Percentiles rank a stretch among this genome's conserved stretches.
Evolutionary conservation across 495 filamentous ascomycete genomes (phyloP).

Genomic region (Talaromyces adpressus): DNA sequence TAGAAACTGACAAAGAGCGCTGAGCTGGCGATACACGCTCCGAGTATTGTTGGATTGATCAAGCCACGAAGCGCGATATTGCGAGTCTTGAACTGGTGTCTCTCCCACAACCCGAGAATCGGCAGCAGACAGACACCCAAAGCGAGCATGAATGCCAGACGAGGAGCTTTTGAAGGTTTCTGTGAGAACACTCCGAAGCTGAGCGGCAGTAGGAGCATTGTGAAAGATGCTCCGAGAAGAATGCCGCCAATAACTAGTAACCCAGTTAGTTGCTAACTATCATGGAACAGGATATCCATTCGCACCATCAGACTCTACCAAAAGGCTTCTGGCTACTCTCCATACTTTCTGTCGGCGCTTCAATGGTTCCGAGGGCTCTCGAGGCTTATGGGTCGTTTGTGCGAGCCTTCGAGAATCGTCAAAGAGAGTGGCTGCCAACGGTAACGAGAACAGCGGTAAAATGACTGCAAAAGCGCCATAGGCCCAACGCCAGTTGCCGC

Average conservation of each 20-base stretch:
- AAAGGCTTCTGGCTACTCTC: neutral
- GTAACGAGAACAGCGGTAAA: slow-evolving; percentile 41
- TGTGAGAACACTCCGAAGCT: slow-evolving; percentile 34
- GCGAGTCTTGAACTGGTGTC: slow-evolving; percentile 37
- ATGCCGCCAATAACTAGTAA: slow-evolving; percentile 38
- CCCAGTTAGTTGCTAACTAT: neutral
- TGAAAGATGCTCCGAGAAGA: slow-evolving; percentile 44
- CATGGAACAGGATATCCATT: neutral
- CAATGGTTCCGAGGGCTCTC: neutral
- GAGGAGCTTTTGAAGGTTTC: slow-evolving; percentile 34
- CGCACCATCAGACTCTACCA: slow-evolving; percentile 7
- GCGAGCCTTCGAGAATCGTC: neutral
- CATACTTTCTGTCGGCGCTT: neutral
- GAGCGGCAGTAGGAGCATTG: slow-evolving; percentile 53
- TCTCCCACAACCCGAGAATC: slow-evolving; percentile 49
- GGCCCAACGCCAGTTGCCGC: slow-evolving; percentile 50
- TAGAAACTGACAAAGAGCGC: slow-evolving; percentile 49
- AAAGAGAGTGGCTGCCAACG: slow-evolving; percentile 11
- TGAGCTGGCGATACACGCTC: slow-evolving; percentile 47
- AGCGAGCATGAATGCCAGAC: slow-evolving; percentile 24
- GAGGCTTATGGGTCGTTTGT: neutral
- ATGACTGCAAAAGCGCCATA: slow-evolving; percentile 55
- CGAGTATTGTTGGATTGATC: slow-evolving; percentile 53
- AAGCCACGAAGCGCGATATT: slow-evolving; percentile 51
- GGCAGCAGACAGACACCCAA: slow-evolving; percentile 47